These are phyloP conservation scores for Vitis riparia DNA, from an alignment of 164 flowering plant species.

Conservation along the genomic window DNA sequence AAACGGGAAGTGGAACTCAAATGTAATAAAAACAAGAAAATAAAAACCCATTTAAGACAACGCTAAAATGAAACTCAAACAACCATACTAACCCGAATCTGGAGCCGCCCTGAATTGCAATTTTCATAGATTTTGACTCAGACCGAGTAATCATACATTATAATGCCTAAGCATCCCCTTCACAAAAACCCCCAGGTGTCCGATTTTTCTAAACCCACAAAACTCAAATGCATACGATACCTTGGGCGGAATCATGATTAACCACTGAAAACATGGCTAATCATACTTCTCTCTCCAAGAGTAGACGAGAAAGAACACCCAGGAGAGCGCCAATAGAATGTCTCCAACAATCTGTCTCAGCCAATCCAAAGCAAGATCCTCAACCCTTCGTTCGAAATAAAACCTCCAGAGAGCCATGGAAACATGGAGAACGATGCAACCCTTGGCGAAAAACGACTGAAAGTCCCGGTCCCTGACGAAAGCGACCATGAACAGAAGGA, in stretches of 20 bases:
- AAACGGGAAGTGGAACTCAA: no score
- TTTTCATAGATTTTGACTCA: no score
- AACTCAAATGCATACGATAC: no score
- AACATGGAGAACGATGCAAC: conserved; percentile 44
- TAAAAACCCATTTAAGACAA: neutral
- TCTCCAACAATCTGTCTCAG: conserved; percentile 43
- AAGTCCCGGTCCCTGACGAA: conserved; percentile 61
- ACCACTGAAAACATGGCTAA: conserved; percentile 4
- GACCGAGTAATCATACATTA: no score
- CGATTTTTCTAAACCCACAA: no score
- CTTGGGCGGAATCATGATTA: neutral
- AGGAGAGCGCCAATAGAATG: conserved; percentile 30
- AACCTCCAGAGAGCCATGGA: conserved; percentile 49
- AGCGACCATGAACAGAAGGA: conserved; percentile 68
- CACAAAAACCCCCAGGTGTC: no score
- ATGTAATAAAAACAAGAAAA: no score
- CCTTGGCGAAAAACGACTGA: conserved; percentile 72
- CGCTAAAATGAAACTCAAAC: neutral
- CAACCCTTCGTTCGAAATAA: conserved; percentile 41
- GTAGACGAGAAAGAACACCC: conserved; percentile 38
- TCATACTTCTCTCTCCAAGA: conserved; percentile 49
- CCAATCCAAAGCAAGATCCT: conserved; percentile 57
- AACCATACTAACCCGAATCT: no score
- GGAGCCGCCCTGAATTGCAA: no score
- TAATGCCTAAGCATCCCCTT: no score